These are phyloP conservation scores for Eutrema heterophyllum DNA, from an alignment of 345 rosid genomes.

Conservation along the genomic window DNA sequence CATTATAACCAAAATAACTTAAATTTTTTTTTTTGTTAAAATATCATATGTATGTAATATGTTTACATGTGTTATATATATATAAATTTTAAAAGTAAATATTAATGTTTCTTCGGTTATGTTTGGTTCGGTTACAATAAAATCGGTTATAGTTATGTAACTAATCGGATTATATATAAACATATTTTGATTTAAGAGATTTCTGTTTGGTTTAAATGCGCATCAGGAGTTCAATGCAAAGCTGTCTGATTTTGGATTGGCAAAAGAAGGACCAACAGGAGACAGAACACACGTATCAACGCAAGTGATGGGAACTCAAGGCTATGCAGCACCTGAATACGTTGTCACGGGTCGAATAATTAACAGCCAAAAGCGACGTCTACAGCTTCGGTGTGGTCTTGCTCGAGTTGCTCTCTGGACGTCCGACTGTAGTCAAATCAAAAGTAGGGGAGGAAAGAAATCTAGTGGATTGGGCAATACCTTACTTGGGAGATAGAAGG, in stretches of 20 bases:
- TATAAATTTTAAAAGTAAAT: background rate
- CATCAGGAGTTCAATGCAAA: constrained; percentile 83
- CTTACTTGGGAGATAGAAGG: constrained; percentile 71
- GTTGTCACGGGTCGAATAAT: constrained; percentile 69
- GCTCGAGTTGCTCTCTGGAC: constrained; percentile 76
- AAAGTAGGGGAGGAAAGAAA: constrained; percentile 69
- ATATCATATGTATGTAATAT: too few species aligned
- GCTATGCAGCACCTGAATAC: constrained; percentile 94
- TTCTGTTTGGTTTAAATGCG: background rate
- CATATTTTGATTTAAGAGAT: background rate
- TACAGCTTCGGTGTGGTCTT: constrained; percentile 91
- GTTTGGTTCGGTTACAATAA: background rate
- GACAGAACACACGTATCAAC: constrained; percentile 92
- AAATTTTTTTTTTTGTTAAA: too few species aligned
- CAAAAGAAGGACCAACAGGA: constrained; percentile 92
- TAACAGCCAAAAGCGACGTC: constrained; percentile 74
- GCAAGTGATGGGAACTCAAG: constrained; percentile 87
- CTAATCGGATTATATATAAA: background rate
- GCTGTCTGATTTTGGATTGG: constrained; percentile 91
- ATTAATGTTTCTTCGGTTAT: background rate
- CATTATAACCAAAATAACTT: too few species aligned
- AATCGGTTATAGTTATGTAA: background rate
- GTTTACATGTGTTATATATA: too few species aligned
- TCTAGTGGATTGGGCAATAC: constrained; percentile 89
- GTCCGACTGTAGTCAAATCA: constrained; percentile 66